Evolutionary conservation across 75 land plant genomes (phyloP), one percentile per base, ranked within the genome.

Genomic region (Isoetes taiwanensis): DNA sequence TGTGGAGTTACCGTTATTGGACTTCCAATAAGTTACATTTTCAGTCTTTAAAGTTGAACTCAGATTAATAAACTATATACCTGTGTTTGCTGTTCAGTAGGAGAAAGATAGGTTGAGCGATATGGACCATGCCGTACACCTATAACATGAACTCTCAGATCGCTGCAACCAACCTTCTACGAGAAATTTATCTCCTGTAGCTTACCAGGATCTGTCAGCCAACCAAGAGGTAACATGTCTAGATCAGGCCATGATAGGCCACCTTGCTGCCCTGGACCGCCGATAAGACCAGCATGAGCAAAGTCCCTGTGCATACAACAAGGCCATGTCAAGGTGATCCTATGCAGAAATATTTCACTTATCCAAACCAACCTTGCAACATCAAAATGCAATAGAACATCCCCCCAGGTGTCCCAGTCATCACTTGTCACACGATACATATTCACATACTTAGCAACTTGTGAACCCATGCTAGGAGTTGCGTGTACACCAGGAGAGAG

Each of bases 221-320:
- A 84, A 50, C 98, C 98, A 30, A 93, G 42, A 10, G 98, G 98
- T 20, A 93, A 76, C 98, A 93, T 93, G 70, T 93, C 98, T 57
- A 88, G 58, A 58, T 93, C 98, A 43, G 98, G 98, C 98, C 98
- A 93, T 19, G 98, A 93, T 21, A 65, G 76, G 26, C 98, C 98
- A 28, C 40, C 33, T 64, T 78, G 59, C 23, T 17, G 32, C 6
- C 88, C 82, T 16, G 69, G 30, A 27, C 79, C 77, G 30, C 98
- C 98, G 46, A 87, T 73, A 64, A 84, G 59, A 61, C 70, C 71
- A 28, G 85, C 64, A 32, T 70, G 46, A 59, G 95, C 76, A 63
- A 93, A 81, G 54, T 79, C 95, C 60, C 98, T 93, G 61, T 28
- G 29, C 24, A 8, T 12, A 54, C 10, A 61, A 0, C 2, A 58